These are phyloP conservation scores for Aspergillus cejpii DNA, from an alignment of 2,329 filamentous ascomycete species.

Conservation along the genomic window DNA sequence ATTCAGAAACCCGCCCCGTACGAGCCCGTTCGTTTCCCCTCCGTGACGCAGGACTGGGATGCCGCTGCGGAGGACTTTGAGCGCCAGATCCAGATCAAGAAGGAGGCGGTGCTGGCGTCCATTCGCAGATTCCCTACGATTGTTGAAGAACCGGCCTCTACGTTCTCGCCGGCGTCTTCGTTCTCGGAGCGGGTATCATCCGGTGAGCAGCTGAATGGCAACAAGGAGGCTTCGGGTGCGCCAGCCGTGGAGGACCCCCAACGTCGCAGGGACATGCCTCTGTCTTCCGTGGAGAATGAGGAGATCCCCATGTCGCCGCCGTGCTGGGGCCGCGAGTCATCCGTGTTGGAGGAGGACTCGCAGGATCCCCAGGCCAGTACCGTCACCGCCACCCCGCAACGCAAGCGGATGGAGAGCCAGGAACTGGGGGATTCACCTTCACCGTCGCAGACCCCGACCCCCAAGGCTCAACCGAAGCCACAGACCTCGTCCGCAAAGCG, in stretches of 20 bases:
- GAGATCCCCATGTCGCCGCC: slow-evolving; percentile 17
- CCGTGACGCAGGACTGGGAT: slow-evolving; percentile 34
- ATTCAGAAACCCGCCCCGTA: slow-evolving; percentile 26
- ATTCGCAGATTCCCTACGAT: slow-evolving; percentile 16
- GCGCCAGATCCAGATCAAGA: slow-evolving; percentile 11
- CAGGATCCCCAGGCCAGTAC: slow-evolving; percentile 1
- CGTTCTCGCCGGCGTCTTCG: too few relatives aligned
- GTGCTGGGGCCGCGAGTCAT: slow-evolving; percentile 3
- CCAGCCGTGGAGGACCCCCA: not conserved
- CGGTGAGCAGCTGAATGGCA: not conserved
- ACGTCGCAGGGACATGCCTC: slow-evolving; percentile 19
- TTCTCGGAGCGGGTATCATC: slow-evolving; percentile 1
- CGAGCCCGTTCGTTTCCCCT: slow-evolving; percentile 26
- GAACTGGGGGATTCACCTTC: slow-evolving; percentile 23
- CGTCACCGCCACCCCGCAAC: slow-evolving; percentile 6
- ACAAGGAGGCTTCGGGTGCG: not conserved
- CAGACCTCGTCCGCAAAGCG: not conserved
- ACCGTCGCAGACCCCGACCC: slow-evolving; percentile 5
- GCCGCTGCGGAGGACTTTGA: slow-evolving; percentile 20
- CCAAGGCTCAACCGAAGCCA: not conserved
- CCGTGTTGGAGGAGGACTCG: slow-evolving; percentile 2
- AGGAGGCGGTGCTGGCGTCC: slow-evolving; percentile 7
- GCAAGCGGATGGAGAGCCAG: slow-evolving; percentile 21
- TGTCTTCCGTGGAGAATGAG: slow-evolving; percentile 25
- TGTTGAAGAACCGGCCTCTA: too few relatives aligned